Evolutionary conservation across 441 rosid genomes (phyloP).

Genomic region (Bocquillonia castaneifolia): DNA sequence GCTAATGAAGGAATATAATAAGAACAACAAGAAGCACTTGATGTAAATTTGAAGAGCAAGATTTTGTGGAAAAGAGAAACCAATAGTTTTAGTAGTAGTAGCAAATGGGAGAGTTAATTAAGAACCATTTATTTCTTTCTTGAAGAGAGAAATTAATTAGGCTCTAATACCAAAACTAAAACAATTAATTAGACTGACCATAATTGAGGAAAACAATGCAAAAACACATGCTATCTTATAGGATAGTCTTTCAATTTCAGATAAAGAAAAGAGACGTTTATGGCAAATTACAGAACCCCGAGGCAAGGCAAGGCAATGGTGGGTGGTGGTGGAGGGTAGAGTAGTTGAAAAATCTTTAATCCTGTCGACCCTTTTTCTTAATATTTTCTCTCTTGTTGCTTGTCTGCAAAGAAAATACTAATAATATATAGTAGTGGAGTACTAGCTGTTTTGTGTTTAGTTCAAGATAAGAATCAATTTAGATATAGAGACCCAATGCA

Average conservation of each 20-base stretch:
- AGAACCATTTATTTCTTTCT: background rate
- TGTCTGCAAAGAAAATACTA: constrained; percentile 30
- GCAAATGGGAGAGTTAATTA: constrained; percentile 15
- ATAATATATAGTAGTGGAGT: background rate
- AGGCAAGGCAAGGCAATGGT: constrained; percentile 41
- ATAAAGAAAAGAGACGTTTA: constrained; percentile 16
- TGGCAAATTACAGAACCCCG: constrained; percentile 56
- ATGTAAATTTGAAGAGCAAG: background rate
- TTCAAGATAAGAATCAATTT: constrained; percentile 22
- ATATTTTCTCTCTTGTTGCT: constrained; percentile 36
- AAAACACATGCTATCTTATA: constrained; percentile 56
- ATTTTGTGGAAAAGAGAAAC: constrained; percentile 31
- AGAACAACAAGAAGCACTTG: background rate
- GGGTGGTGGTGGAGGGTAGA: too few species aligned
- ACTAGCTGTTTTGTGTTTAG: constrained; percentile 10
- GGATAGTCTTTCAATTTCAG: constrained; percentile 14
- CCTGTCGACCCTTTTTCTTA: constrained; percentile 19
- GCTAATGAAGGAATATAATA: background rate
- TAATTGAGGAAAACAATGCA: constrained; percentile 69
- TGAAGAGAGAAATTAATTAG: constrained; percentile 15
- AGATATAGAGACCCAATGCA: constrained; percentile 50
- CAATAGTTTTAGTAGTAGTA: background rate
- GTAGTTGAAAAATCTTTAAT: constrained; percentile 28
- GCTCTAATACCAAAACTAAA: constrained; percentile 46
- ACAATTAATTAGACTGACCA: constrained; percentile 35